Evolutionary conservation across 73 alveolate species (phyloP).

Genomic region (Paramecium biaurelia): DNA sequence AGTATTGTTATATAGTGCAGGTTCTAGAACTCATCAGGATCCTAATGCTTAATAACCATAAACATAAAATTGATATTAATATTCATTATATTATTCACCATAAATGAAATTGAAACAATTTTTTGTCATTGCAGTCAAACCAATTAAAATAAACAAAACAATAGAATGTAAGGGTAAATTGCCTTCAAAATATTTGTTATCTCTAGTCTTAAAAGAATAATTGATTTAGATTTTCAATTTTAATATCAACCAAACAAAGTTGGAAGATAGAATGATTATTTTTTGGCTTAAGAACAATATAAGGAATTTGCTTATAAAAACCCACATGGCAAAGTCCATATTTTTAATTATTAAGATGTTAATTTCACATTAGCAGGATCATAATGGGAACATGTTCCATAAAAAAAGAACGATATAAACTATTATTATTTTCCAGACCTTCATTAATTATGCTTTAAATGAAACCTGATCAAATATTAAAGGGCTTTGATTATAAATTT

Average conservation of each 20-base stretch:
- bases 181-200: neutral
- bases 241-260: neutral
- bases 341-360: constrained; percentile 43
- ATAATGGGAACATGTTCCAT: constrained; percentile 50
- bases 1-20: neutral
- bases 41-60: neutral
- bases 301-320: neutral
- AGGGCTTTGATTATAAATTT: constrained; percentile 22
- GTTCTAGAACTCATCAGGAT: neutral
- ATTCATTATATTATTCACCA: neutral
- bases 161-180: neutral
- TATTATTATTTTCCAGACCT: constrained; percentile 40
- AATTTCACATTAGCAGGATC: constrained; percentile 58
- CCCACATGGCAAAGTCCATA: constrained; percentile 61
- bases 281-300: neutral
- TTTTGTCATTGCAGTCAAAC: neutral
- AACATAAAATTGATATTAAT: neutral
- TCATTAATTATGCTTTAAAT: constrained; percentile 48
- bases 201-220: neutral
- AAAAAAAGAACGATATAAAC: constrained; percentile 33
- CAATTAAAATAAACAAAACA: neutral
- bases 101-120: neutral
- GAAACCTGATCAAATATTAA: constrained; percentile 54
- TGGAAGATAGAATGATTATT: neutral
- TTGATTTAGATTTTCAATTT: neutral